A percentile compares a stretch with the other conserved stretches of the same genome.
Conservation (phyloP, 1,139 yeast species). For the Eremothecium coryli region DNA sequence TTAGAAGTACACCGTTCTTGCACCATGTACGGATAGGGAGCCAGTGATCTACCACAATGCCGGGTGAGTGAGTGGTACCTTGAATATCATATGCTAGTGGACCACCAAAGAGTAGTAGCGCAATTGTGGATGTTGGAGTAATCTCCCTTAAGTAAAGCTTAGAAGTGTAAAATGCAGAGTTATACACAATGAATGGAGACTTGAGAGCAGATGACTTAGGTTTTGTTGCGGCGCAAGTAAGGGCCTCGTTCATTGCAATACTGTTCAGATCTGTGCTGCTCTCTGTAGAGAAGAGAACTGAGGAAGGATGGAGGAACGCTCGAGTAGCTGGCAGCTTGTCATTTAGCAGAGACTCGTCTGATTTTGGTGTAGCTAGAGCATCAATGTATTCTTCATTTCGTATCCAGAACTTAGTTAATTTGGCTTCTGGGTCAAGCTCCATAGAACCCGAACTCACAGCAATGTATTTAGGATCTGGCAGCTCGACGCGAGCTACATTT, state of each 20-base stretch:
- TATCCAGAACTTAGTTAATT: conserved; percentile 62
- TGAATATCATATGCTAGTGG: conserved; percentile 58
- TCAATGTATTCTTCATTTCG: conserved; percentile 45
- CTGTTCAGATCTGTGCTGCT: conserved; percentile 38
- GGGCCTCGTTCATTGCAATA: conserved; percentile 23
- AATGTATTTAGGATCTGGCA: conserved; percentile 71
- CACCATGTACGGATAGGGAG: conserved; percentile 85
- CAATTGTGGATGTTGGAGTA: conserved; percentile 68
- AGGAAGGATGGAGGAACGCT: conserved; percentile 78
- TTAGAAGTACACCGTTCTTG: conserved; percentile 78
- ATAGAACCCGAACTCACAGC: conserved; percentile 70
- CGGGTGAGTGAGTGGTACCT: conserved; percentile 44
- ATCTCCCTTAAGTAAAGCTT: conserved; percentile 64
- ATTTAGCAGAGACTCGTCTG: conserved; percentile 10
- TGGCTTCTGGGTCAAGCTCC: conserved; percentile 76
- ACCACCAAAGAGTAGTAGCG: conserved; percentile 74
- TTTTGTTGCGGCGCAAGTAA: conserved; percentile 19
- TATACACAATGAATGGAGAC: conserved; percentile 48
- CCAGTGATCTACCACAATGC: conserved; percentile 69
- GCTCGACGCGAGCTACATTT: conserved; percentile 66
- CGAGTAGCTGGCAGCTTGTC: conserved; percentile 46
- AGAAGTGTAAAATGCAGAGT: conserved; percentile 50
- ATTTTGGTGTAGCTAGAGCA: conserved; percentile 14
- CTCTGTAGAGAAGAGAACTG: conserved; percentile 44
- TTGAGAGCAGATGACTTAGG: conserved; percentile 28